Percentiles rank a stretch among this genome's conserved stretches.
Evolutionary conservation across 345 rosid genomes (phyloP).

Genomic region (Gossypium ekmanianum): DNA sequence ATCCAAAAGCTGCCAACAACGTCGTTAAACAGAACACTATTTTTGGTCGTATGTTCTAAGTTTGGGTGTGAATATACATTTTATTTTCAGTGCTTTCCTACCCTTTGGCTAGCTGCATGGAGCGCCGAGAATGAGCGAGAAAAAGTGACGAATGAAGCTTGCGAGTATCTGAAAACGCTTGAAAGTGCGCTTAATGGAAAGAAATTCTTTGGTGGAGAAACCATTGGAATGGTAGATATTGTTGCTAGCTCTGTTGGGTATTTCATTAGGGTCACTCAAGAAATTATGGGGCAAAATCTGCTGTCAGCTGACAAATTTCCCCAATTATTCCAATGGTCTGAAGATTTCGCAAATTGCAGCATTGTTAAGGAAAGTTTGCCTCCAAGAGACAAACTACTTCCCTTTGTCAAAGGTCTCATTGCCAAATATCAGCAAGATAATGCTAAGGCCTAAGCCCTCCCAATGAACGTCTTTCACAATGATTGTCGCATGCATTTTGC

Average conservation of each 20-base stretch:
- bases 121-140: neutral
- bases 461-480: neutral
- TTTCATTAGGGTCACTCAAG: constrained; percentile 8
- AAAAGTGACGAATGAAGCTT: constrained; percentile 1
- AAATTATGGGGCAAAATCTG: neutral
- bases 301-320: neutral
- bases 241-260: constrained; percentile 1
- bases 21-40: too few species aligned
- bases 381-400: neutral
- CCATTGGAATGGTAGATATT: constrained; percentile 10
- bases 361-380: constrained; percentile 5
- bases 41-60: too few species aligned
- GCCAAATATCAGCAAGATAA: too few species aligned
- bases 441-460: too few species aligned
- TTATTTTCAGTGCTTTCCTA: neutral
- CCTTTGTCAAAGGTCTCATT: too few species aligned
- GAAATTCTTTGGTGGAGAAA: constrained; percentile 19
- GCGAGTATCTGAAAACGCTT: neutral
- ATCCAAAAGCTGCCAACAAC: too few species aligned
- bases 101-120: neutral
- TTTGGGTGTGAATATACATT: too few species aligned
- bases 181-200: constrained; percentile 5
- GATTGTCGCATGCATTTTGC: neutral
- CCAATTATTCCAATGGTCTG: neutral
- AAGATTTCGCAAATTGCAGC: neutral